A percentile compares a stretch with the other conserved stretches of the same genome.
Conservation (phyloP, 1,284 basidiomycete genomes). For the Baeospora myosura region DNA sequence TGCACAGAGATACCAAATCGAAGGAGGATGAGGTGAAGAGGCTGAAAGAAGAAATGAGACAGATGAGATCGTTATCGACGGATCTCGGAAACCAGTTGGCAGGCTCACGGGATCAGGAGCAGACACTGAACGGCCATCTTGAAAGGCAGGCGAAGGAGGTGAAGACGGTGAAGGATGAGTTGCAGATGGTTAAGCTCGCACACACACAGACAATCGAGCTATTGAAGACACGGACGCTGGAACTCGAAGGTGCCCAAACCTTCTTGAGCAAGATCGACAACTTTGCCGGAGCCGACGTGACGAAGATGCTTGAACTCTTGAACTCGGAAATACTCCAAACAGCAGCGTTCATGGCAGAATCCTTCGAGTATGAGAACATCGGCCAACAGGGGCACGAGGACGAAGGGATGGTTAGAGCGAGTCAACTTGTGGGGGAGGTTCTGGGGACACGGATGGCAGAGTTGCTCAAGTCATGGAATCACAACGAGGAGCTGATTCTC, state of each 20-base stretch:
- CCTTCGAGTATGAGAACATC: conserved; percentile 16
- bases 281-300: conserved; percentile 26
- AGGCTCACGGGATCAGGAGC: neutral
- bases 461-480: conserved; percentile 25
- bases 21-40: neutral
- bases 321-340: conserved; percentile 28
- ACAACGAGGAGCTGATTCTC: conserved; percentile 35
- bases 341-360: conserved; percentile 27
- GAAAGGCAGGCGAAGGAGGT: neutral
- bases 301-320: conserved; percentile 23
- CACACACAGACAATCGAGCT: conserved; percentile 9
- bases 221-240: conserved; percentile 24
- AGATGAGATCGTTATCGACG: neutral
- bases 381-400: conserved; percentile 16
- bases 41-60: neutral
- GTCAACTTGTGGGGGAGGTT: conserved; percentile 25
- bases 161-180: neutral
- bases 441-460: conserved; percentile 29
- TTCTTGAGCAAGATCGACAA: conserved; percentile 25
- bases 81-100: neutral
- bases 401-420: conserved; percentile 25
- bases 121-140: neutral
- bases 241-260: conserved; percentile 29
- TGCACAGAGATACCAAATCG: neutral
- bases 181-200: neutral